Evolutionary conservation across 495 filamentous ascomycete species (phyloP).

Genomic region (Penicillium arizonense): DNA sequence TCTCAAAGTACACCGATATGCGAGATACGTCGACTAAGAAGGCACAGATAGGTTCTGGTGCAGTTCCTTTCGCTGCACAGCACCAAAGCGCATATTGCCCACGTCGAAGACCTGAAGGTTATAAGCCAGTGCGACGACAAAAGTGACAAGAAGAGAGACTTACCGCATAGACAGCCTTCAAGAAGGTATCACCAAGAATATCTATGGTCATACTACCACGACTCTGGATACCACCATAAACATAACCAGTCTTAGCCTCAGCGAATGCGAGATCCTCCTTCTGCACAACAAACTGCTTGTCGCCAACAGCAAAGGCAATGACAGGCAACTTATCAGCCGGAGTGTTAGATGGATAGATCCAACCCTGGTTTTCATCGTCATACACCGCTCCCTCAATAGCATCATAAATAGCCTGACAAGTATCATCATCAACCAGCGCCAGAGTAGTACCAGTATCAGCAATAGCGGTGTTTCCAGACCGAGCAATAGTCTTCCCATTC

Average conservation of each 20-base stretch:
- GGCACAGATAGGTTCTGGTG: constrained; percentile 45
- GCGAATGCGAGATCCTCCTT: constrained; percentile 72
- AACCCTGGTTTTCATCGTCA: constrained; percentile 64
- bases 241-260: constrained; percentile 53
- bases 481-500: constrained; percentile 55
- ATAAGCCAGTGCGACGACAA: background rate
- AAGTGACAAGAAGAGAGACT: constrained; percentile 25
- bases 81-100: constrained; percentile 68
- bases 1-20: background rate
- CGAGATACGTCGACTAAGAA: constrained; percentile 3
- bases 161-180: constrained; percentile 75
- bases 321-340: constrained; percentile 59
- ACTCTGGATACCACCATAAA: constrained; percentile 76
- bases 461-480: constrained; percentile 70
- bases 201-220: constrained; percentile 66
- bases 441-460: constrained; percentile 79
- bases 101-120: constrained; percentile 67
- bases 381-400: constrained; percentile 68
- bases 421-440: constrained; percentile 63
- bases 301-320: constrained; percentile 67
- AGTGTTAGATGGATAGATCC: constrained; percentile 59
- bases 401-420: constrained; percentile 66
- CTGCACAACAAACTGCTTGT: constrained; percentile 62
- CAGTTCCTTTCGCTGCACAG: constrained; percentile 61
- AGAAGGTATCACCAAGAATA: constrained; percentile 70